Base-by-base conservation (phyloP, 352 stramenopile genomes). In the Phytopythium chamaehyphon region DNA sequence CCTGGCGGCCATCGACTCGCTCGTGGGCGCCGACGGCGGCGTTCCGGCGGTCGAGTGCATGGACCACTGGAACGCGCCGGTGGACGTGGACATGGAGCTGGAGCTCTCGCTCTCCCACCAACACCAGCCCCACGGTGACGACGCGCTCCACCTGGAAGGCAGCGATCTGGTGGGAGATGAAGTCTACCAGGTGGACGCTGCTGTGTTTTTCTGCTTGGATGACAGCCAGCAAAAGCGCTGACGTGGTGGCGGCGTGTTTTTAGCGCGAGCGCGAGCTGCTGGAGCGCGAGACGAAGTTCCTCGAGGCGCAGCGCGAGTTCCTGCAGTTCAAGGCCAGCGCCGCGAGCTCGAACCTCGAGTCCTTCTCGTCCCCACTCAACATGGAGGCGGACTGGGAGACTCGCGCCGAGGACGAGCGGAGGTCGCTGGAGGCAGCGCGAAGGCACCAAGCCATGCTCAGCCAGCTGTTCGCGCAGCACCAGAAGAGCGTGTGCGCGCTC, bases 251-350 rank as follows among this genome's bases (percentile, higher is more conserved):
- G 47, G 49, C 19, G 4, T 51, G 9, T 12, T 4, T 39, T 21
- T 7, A 66, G 55, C 50, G 54, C 26, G 59, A 80, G 38, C 57
- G 44, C 40, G 68, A 87, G 59, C 43, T 84, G n/a, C 44, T 71
- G 46, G 28, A 51, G 16, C 55, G 73, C 18, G 71, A 87, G 61
- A 28, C 82, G 40, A 73, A 66, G 53, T 84, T 80, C 47, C 47
- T 87, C 14, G 70, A 82, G 44, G 76, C 76, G 3, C 76, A 87
- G 46, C 61, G 68, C 59, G 63, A 84, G 14, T 82, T 83, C 35
- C 42, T 84, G 33, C 61, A 74, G 48, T 83, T 73, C 50, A 83
- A 76, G 54, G 55, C 45, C 9, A 47, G 73, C 2, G 28, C 64
- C 14, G 46, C 51, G 36, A 24, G 36, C 16, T 44, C 44, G n/a